phyloP scores from a whole-genome alignment of 805 yeast genomes.

The Pichia sporocuriosa region DNA sequence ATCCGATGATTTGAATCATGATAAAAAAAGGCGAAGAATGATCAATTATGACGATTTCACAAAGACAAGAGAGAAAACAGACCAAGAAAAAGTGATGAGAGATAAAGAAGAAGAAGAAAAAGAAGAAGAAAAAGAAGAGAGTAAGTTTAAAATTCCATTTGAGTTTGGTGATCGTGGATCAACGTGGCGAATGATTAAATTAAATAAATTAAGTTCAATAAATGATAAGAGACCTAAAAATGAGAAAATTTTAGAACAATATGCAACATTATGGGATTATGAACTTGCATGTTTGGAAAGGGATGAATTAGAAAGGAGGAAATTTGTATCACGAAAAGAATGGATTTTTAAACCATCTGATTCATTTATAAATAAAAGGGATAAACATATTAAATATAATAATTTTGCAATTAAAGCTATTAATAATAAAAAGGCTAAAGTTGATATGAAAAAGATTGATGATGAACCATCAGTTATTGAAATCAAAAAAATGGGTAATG shows the following conservation, averaged over 20 bases:
- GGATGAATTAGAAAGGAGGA: constrained; percentile 25
- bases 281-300: constrained; percentile 31
- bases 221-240: constrained; percentile 1
- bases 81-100: too few species aligned
- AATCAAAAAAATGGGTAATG: neutral
- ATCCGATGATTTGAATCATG: neutral
- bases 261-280: constrained; percentile 14
- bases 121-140: too few species aligned
- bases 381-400: constrained; percentile 8
- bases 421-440: constrained; percentile 21
- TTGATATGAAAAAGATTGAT: constrained; percentile 29
- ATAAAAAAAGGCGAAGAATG: constrained; percentile 1
- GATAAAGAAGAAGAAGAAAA: neutral
- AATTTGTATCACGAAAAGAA: constrained; percentile 6
- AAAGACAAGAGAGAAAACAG: too few species aligned
- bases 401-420: constrained; percentile 4
- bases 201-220: constrained; percentile 16
- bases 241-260: constrained; percentile 7
- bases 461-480: constrained; percentile 15
- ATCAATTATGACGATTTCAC: constrained; percentile 4
- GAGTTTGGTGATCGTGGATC: constrained; percentile 34
- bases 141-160: constrained; percentile 15
- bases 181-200: constrained; percentile 34
- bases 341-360: constrained; percentile 26
- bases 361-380: constrained; percentile 16